Base-by-base conservation (phyloP, 495 filamentous ascomycete species). In the Articulospora tetracladia region DNA sequence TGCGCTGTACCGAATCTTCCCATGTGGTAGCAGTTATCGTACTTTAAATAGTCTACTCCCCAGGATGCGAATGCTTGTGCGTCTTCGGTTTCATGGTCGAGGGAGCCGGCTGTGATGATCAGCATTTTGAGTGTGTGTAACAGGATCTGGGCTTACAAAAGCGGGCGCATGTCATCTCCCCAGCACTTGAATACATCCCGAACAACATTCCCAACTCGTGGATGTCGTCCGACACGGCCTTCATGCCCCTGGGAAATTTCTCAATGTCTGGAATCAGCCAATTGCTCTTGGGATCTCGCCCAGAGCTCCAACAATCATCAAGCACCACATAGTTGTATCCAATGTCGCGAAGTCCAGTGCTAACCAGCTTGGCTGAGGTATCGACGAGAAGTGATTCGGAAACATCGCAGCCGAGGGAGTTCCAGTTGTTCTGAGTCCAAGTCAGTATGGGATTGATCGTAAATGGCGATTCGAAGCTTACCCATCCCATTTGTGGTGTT, bases 281-380 rank as follows among this genome's bases (percentile, higher is more conserved):
- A 22, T 53, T 1, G 39, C 20, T 67, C 32, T 15, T 7, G 61
- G 70, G 70, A 53, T 49, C 57, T 56, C 70, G 25, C 26, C 77
- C 78, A 41, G 63, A 61, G 13, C 75, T 77, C 79, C 78, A 82
- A 66, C 77, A 83, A 66, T 84, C 82, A 63, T 84, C 81, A 1
- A 85, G 64, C 10, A 81, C 75, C 32, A 85, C 72, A 63, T 83
- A 83, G 7, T 80, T 68, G 65, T 85, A 85, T 10, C 82, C 82
- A 1, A 79, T 63, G 65, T 83, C 81, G 24, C 69, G 68, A 17
- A 84, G 69, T 8, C 81, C 80, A 34, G 72, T 69, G 25, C 76
- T 67, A 24, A 79, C 73, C 44, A 84, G 76, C 24, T 60, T 66
- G 34, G 75, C 39, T 1, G 80, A 76, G 8, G 81, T 77, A 15